A percentile compares a stretch with the other conserved stretches of the same genome.
phyloP scores from a whole-genome alignment of 225 moss, liverwort and hornwort genomes.

The Thuidium tamariscinum region DNA sequence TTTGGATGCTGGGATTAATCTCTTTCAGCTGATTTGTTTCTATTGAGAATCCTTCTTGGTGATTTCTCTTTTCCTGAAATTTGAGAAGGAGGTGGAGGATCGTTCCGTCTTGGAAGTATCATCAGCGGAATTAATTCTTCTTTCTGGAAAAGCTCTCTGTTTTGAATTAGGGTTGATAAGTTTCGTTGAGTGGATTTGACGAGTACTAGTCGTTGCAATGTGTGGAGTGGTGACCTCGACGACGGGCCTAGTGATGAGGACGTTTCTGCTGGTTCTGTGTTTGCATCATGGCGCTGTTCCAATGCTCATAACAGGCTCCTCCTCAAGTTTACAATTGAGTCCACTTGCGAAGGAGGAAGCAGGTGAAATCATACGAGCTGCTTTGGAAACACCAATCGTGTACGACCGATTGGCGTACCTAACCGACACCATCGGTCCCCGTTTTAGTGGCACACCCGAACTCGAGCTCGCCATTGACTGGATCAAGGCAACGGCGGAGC shows the following conservation, averaged over 20 bases:
- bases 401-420: slow-evolving; percentile 77
- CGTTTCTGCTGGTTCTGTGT: slow-evolving; percentile 4
- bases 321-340: neutral
- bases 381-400: slow-evolving; percentile 50
- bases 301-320: neutral
- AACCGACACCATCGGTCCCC: slow-evolving; percentile 84
- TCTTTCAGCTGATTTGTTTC: neutral
- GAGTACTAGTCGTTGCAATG: neutral
- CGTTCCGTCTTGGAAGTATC: neutral
- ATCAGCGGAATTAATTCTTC: neutral
- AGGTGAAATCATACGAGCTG: slow-evolving; percentile 40
- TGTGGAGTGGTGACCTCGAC: neutral
- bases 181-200: neutral
- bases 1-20: neutral
- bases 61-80: neutral
- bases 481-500: slow-evolving; percentile 42
- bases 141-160: neutral
- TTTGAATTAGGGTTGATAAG: neutral
- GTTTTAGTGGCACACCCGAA: slow-evolving; percentile 62
- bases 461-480: slow-evolving; percentile 73
- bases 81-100: neutral
- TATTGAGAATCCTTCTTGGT: neutral
- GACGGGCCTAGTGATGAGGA: neutral
- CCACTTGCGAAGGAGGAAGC: slow-evolving; percentile 30
- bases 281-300: neutral